Percentiles rank a stretch among this genome's conserved stretches.
These are phyloP conservation scores for Globisporangium mamillatum DNA, from an alignment of 352 stramenopile species.

Conservation along the genomic window DNA sequence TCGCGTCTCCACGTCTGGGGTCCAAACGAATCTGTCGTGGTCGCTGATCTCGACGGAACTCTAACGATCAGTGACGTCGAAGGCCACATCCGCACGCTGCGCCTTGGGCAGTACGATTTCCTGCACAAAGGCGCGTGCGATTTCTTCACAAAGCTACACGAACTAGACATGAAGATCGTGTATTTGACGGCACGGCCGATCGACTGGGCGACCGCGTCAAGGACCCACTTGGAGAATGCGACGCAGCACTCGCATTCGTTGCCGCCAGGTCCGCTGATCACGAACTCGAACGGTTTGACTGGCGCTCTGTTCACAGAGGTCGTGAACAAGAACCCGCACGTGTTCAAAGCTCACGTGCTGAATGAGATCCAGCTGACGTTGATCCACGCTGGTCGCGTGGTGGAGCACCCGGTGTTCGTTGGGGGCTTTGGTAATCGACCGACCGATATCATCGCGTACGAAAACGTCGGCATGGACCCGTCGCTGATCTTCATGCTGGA, in stretches of 20 bases:
- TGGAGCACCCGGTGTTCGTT: conserved; percentile 79
- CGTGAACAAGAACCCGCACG: conserved; percentile 82
- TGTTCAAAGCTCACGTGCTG: conserved; percentile 82
- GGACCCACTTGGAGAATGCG: conserved; percentile 74
- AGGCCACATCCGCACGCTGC: conserved; percentile 80
- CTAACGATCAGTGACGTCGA: conserved; percentile 85
- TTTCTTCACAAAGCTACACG: conserved; percentile 81
- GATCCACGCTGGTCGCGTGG: conserved; percentile 70
- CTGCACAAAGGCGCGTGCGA: conserved; percentile 72
- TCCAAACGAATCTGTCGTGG: conserved; percentile 75
- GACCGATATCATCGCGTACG: conserved; percentile 77
- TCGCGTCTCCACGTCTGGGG: conserved; percentile 72
- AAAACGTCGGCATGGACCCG: conserved; percentile 68
- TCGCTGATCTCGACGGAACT: conserved; percentile 80
- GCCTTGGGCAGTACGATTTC: conserved; percentile 82
- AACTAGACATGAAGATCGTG: conserved; percentile 69
- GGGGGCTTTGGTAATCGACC: conserved; percentile 84
- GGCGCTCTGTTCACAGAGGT: conserved; percentile 78
- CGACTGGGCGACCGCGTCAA: conserved; percentile 70
- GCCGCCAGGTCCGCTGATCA: conserved; percentile 72
- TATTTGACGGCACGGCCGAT: conserved; percentile 81
- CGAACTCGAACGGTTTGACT: conserved; percentile 75
- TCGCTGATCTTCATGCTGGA: conserved; percentile 82
- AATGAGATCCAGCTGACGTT: conserved; percentile 81
- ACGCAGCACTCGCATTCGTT: conserved; percentile 54